Conservation (phyloP, 768 basidiomycete genomes). For the Brasilioporus rufonigricans region DNA sequence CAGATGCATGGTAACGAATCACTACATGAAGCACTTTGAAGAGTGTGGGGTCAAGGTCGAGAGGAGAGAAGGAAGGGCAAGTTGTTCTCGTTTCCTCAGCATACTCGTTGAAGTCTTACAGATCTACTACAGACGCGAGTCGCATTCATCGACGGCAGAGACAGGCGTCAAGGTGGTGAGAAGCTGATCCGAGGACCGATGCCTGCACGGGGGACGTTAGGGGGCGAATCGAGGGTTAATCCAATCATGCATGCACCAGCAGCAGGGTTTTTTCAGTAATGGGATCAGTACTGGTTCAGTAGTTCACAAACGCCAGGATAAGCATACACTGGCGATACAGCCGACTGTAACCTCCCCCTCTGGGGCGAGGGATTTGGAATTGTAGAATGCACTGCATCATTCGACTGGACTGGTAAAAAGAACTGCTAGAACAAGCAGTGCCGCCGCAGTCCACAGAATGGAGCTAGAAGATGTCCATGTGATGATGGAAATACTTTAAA, state of each 20-base stretch:
- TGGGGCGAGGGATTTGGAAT: no score
- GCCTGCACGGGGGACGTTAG: slow-evolving; percentile 21
- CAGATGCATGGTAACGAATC: slow-evolving; percentile 21
- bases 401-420: no score
- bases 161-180: background rate
- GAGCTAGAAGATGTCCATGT: slow-evolving; percentile 9
- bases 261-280: slow-evolving; percentile 3
- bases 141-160: slow-evolving; percentile 4
- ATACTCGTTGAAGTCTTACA: background rate
- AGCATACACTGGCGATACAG: no score
- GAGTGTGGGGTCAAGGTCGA: slow-evolving; percentile 18
- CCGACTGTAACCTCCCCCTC: no score
- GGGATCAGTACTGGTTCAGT: background rate
- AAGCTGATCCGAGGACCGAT: slow-evolving; percentile 20
- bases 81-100: background rate
- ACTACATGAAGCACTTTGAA: slow-evolving; percentile 25
- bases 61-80: slow-evolving; percentile 18
- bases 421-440: no score
- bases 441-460: background rate
- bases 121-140: slow-evolving; percentile 12
- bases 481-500: slow-evolving; percentile 42
- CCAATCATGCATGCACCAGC: slow-evolving; percentile 22
- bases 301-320: no score
- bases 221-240: slow-evolving; percentile 25
- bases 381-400: no score